These are phyloP conservation scores for Castanea mollissima DNA, from an alignment of 306 rosid genomes.

Conservation along the genomic window DNA sequence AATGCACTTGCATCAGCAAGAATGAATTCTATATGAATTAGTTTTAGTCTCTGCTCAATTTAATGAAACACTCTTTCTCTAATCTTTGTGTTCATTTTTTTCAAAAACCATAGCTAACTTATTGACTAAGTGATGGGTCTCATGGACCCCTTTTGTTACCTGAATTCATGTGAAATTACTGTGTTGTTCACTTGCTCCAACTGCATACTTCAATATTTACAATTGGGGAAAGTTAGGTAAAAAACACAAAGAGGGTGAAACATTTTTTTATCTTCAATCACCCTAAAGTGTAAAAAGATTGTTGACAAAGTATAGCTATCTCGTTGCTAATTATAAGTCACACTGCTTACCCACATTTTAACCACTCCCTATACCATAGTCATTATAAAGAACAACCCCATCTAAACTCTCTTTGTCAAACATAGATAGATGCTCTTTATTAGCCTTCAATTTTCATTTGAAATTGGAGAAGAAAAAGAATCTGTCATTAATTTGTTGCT, in stretches of 20 bases:
- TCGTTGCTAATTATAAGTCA: neutral
- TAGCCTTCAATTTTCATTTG: neutral
- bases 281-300: slow-evolving; percentile 26
- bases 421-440: neutral
- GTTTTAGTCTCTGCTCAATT: slow-evolving; percentile 1
- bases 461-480: slow-evolving; percentile 27
- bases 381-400: slow-evolving; percentile 32
- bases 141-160: too few relatives aligned
- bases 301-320: slow-evolving; percentile 26
- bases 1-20: slow-evolving; percentile 23
- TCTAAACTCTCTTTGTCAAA: slow-evolving; percentile 10
- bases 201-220: neutral
- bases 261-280: slow-evolving; percentile 5
- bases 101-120: neutral
- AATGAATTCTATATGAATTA: slow-evolving; percentile 9
- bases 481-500: slow-evolving; percentile 4
- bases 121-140: neutral
- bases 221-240: slow-evolving; percentile 24
- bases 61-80: slow-evolving; percentile 17
- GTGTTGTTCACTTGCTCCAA: neutral
- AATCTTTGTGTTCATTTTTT: neutral
- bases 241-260: slow-evolving; percentile 32
- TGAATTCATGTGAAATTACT: neutral
- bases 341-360: slow-evolving; percentile 29
- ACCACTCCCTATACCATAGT: slow-evolving; percentile 8